These are phyloP conservation scores for Candida maltosa DNA, from an alignment of 805 yeast species.

Conservation along the genomic window DNA sequence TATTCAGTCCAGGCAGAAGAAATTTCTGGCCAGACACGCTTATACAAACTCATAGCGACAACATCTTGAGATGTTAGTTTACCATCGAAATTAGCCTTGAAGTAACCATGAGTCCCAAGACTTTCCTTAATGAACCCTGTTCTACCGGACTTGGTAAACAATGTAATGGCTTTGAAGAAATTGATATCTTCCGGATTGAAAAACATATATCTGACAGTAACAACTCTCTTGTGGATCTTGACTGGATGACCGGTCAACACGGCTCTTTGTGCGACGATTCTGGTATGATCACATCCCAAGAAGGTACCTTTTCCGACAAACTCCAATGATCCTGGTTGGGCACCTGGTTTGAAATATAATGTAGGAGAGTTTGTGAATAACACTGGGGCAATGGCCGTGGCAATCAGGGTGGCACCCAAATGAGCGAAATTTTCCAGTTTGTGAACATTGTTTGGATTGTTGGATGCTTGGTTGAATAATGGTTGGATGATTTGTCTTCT, in stretches of 20 bases:
- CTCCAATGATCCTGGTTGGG: constrained; percentile 49
- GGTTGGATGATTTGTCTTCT: constrained; percentile 85
- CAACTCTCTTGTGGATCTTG: constrained; percentile 88
- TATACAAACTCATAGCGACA: constrained; percentile 89
- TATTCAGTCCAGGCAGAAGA: constrained; percentile 32
- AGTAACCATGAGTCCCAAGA: constrained; percentile 97
- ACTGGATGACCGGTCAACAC: constrained; percentile 92
- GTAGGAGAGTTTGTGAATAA: constrained; percentile 83
- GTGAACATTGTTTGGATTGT: constrained; percentile 80
- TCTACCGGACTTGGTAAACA: constrained; percentile 90
- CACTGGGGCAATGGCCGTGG: constrained; percentile 86
- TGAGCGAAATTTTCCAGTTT: constrained; percentile 83
- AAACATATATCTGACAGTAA: constrained; percentile 96
- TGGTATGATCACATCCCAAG: constrained; percentile 77
- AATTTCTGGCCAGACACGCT: constrained; percentile 84
- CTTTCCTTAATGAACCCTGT: constrained; percentile 92
- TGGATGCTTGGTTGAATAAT: constrained; percentile 72
- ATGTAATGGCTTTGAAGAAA: constrained; percentile 86
- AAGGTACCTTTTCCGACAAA: constrained; percentile 89
- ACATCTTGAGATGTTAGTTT: constrained; percentile 88
- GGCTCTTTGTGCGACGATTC: constrained; percentile 84
- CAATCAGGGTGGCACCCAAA: constrained; percentile 64
- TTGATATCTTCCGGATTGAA: constrained; percentile 86
- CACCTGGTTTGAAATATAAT: constrained; percentile 65
- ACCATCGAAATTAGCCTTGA: constrained; percentile 92